These are phyloP conservation scores for Tetrahymena thermophila DNA, from an alignment of 73 alveolate species.

Conservation along the genomic window DNA sequence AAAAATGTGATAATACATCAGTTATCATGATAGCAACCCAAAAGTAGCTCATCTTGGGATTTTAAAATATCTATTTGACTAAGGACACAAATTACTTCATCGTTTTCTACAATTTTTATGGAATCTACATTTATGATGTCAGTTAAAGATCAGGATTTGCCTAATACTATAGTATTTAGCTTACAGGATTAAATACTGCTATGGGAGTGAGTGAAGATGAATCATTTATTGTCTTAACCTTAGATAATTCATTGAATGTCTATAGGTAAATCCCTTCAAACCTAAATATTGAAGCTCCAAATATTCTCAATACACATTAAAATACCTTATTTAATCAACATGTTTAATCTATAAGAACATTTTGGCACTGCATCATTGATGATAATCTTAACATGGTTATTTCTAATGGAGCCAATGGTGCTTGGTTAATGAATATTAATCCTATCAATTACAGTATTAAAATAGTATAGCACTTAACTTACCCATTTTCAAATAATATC, in stretches of 20 bases:
- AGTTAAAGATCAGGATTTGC: not conserved
- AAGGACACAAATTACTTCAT: not conserved
- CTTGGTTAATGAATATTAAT: not conserved
- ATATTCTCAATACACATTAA: not conserved
- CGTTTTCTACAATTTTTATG: not conserved
- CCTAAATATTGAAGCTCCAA: not conserved
- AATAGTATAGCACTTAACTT: not conserved
- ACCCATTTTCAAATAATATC: too few relatives aligned
- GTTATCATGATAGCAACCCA: not conserved
- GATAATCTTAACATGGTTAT: not conserved
- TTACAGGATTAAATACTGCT: not conserved
- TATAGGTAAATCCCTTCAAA: not conserved
- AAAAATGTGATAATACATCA: not conserved
- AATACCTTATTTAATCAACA: not conserved
- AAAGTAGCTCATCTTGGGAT: not conserved
- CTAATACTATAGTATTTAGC: too few relatives aligned
- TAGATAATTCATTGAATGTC: too few relatives aligned
- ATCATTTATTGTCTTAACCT: not conserved
- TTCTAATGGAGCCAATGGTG: not conserved
- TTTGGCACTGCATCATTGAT: not conserved
- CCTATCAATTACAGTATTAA: not conserved
- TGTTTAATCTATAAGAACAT: not conserved
- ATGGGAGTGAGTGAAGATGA: not conserved
- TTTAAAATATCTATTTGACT: not conserved
- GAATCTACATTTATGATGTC: not conserved